Evolutionary conservation across 2,329 filamentous ascomycete genomes (phyloP), one percentile per base, ranked within the genome.

Genomic region (Fusarium keratoplasticum): DNA sequence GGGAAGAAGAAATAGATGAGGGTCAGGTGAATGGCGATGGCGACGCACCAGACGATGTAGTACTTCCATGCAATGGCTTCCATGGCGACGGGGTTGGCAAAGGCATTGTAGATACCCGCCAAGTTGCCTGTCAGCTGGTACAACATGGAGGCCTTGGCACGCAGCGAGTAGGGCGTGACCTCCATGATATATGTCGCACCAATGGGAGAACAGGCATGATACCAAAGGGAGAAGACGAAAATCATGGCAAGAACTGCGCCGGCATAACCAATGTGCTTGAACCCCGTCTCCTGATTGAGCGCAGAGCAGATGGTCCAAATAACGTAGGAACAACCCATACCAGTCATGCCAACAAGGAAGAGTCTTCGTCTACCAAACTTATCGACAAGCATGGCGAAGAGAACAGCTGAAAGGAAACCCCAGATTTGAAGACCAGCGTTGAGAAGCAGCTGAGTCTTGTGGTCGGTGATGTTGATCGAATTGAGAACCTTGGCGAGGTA

Each of bases 161-260:
- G 80, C 0, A 81, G 78, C 0, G 78, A 79, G 57, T 81, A 81
- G 0, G 78, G 77, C 0, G 85, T 80, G 64, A 87, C 84, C 67
- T 88, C 86, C 67, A 85, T 83, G 27, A 83, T 82, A 71, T 87
- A 88, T 7, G 82, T 82, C 20, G 86, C 81, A 1, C 84, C 79
- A 11, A 87, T 80, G 27, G 84, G 83, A 6, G 83, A 83, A 74
- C 81, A 86, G 29, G 80, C 79, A 9, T 79, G 77, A 16, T 79
- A 79, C 42, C 73, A 77, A 10, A 74, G 66, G 0, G 70, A 73
- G 13, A 76, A 79, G 1, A 78, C 50, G 20, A 79, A 79, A 2
- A 79, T 79, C 76, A 79, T 78, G 22, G 84, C 84, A 40, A 89
- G 82, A 13, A 87, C 84, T 5, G 83, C 86, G 20, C 83, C 82